Base-by-base conservation (phyloP, 495 filamentous ascomycete genomes). In the Talaromyces liani region DNA sequence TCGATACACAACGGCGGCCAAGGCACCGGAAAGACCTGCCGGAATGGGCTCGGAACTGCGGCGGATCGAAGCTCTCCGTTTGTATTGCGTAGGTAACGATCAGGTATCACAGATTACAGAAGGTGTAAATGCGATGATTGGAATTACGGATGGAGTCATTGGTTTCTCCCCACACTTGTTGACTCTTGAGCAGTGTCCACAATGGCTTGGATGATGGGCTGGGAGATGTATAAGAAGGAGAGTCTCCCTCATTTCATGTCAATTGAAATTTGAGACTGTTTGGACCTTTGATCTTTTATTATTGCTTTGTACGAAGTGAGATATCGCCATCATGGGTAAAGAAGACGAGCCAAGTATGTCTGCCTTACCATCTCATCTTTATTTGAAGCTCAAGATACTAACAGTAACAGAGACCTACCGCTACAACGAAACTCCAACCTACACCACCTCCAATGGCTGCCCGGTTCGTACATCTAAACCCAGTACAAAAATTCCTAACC, bases 371-470 rank as follows among this genome's bases (percentile, higher is more conserved):
- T 36, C 33, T 10, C 8, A 16, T 49, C 45, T 49, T 20, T 18
- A 8, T 49, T 14, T 41, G 45, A 20, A 20, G 2, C 22, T 16
- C 6, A 4, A 22, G 45, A 49, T 20, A 20, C n/a, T 49, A 20
- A 49, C 45, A n/a, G 45, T 18, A 49, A 20, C 29, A 75, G 72
- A 67, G 63, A 85, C 82, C 66, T 81, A 83, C 71, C 77, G 77
- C 70, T 84, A 86, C 70, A 74, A 77, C 56, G 81, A 86, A 69
- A 80, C 80, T 69, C 84, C 82, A 8, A 73, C 84, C 64, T 87
- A 86, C 67, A 87, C 84, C 6, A 80, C 84, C 34, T 85, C 84
- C 70, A 87, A 85, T 78, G 84, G 83, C 63, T 84, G 76, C 58
- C 82, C 82, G 36, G 74, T 80, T 39, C 20, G 64, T 60, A 41